Percentiles rank a stretch among this genome's conserved stretches.
Evolutionary conservation across 345 rosid species (phyloP).

Genomic region (Citrus maxima): DNA sequence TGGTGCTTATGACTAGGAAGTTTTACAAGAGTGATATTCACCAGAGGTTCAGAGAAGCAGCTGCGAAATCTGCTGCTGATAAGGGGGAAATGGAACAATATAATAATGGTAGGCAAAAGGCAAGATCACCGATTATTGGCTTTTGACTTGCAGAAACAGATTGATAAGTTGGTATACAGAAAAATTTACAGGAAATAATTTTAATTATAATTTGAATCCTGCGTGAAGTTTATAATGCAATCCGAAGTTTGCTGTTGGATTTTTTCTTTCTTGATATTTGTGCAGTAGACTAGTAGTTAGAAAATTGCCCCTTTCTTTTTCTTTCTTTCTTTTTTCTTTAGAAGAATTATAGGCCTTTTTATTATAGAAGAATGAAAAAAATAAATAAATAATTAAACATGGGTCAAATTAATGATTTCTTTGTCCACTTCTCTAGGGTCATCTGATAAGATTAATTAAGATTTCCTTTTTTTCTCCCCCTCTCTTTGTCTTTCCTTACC

Average conservation of each 20-base stretch:
- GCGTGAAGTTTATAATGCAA: not conserved
- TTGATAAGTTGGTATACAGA: no score
- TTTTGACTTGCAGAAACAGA: not conserved
- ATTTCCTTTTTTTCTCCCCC: fast-evolving
- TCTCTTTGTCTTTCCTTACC: no score
- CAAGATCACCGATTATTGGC: not conserved
- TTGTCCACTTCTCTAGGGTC: not conserved
- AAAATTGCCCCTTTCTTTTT: not conserved
- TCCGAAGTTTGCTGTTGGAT: not conserved
- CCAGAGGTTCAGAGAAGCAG: conserved; percentile 50
- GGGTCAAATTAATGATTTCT: no score
- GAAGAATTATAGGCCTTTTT: not conserved
- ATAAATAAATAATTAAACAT: no score
- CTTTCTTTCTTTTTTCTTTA: not conserved
- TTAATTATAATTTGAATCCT: no score
- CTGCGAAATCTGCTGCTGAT: conserved; percentile 27
- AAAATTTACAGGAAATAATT: no score
- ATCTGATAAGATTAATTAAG: no score
- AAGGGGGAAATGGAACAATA: conserved; percentile 37
- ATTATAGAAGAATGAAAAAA: not conserved
- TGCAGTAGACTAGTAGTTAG: no score
- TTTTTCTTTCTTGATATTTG: not conserved
- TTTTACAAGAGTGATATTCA: conserved; percentile 62
- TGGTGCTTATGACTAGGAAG: conserved; percentile 53
- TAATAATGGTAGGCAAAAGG: not conserved